Evolutionary conservation across 116 monocot species (phyloP), one percentile per base, ranked within the genome.

Genomic region (Zostera marina): DNA sequence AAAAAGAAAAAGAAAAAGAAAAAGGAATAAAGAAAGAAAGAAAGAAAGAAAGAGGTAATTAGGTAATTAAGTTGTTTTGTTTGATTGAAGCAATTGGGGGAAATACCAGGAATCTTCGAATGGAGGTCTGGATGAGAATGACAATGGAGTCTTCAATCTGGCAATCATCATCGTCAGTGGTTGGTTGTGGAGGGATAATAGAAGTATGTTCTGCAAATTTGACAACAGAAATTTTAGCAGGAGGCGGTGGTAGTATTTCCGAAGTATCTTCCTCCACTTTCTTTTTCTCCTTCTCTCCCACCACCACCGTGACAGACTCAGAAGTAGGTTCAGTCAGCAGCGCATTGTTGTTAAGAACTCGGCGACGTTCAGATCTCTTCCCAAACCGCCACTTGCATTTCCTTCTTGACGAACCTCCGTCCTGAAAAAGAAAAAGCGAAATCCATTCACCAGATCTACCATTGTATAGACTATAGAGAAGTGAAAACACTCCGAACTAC

Each of bases 351-450:
- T 61, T 78, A 19, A 78, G 56, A 19, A 83, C 73, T 22, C 77
- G 77, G 58, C 78, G 78, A 12, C 66, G 56, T 20, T 70, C 39
- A 52, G 88, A 83, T 83, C 72, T 92, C 70, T 81, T 83, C 26
- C 92, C 65, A 63, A 87, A 92, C 68, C 92, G 87, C 92, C 92
- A 92, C 47, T 74, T 67, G 42, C 67, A 60, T 47, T 49, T 49
- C 32, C 83, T 92, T 46, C 74, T 82, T 58, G 86, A 72, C 66
- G 82, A 72, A 40, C 61, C 62, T 67, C 72, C 74, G 45, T 25
- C 61, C 61, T 47, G 46, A 39, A 59, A 7, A 42, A 42, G 12
- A 22, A 15, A 2, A 52, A 26, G 16, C 2, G 15, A 17, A 17
- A 49, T 49, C 19, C 20, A 49, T 10, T 8, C 32, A 32, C 32